Evolutionary conservation across 345 rosid species (phyloP).

Genomic region (Leavenworthia alabamica): DNA sequence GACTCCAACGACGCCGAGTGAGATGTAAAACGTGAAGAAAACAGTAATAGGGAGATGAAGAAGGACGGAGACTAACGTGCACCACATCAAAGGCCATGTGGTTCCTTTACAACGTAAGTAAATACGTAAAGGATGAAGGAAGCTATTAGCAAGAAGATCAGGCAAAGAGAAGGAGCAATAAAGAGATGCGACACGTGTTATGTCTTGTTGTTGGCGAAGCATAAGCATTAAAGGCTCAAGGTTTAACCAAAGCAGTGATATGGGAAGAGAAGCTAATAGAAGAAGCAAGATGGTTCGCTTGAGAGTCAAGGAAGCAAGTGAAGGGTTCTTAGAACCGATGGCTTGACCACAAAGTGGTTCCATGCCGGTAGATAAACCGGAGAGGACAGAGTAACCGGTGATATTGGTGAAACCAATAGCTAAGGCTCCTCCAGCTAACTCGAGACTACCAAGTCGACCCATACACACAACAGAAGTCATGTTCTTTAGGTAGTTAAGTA

Average conservation of each 20-base stretch:
- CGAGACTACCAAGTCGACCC: constrained; percentile 84
- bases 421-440: constrained; percentile 87
- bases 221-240: constrained; percentile 59
- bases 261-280: constrained; percentile 54
- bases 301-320: constrained; percentile 45
- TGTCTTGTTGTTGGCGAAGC: constrained; percentile 59
- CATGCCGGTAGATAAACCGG: constrained; percentile 89
- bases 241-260: constrained; percentile 60
- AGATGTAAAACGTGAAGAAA: constrained; percentile 46
- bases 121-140: constrained; percentile 77
- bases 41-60: constrained; percentile 56
- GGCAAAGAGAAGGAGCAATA: constrained; percentile 66
- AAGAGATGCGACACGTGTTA: constrained; percentile 54
- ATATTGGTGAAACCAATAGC: constrained; percentile 92
- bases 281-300: constrained; percentile 60
- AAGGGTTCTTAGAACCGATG: constrained; percentile 58
- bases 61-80: constrained; percentile 47
- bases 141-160: constrained; percentile 66
- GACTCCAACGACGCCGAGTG: constrained; percentile 64
- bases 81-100: constrained; percentile 88
- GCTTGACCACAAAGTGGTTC: constrained; percentile 90
- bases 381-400: constrained; percentile 82
- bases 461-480: constrained; percentile 71
- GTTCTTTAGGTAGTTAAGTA: constrained; percentile 63
- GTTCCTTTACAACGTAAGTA: constrained; percentile 79